Evolutionary conservation across 2,329 filamentous ascomycete species (phyloP), one percentile per base, ranked within the genome.

Genomic region (Daldinia sp.): DNA sequence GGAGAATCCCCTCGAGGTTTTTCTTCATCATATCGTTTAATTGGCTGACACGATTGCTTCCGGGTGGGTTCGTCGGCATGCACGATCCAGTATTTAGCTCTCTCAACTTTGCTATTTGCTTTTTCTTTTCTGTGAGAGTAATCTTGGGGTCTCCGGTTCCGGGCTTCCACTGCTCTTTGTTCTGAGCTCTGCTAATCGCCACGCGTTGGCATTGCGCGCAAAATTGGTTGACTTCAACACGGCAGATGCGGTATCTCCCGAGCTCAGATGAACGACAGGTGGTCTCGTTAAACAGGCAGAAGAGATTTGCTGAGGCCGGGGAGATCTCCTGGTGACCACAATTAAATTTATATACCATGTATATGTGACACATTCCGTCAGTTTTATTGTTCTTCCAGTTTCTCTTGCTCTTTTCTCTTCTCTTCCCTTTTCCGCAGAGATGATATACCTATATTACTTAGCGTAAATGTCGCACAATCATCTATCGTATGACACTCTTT

Each of bases 351-450:
- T 3, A 11, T 15, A 64, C n/a, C 10, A 15, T 2, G 13, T 25
- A 53, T 23, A 30, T 52, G 4, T 17, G n/a, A 23, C 64, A 67
- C 64, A 67, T 67, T 21, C n/a, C n/a, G n/a, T n/a, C n/a, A n/a
- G n/a, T n/a, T n/a, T n/a, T n/a, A n/a, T n/a, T n/a, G n/a, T n/a
- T n/a, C n/a, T n/a, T n/a, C n/a, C n/a, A n/a, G n/a, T n/a, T n/a
- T n/a, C n/a, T n/a, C 27, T 27, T 25, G 39, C 39, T 45, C n/a
- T 13, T 11, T 41, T 13, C 2, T 21, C 17, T 1, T 3, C 17
- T 21, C 5, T 9, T 35, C 2, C 15, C n/a, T 5, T 35, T 35
- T 15, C 32, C n/a, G n/a, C n/a, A n/a, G n/a, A n/a, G n/a, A n/a
- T n/a, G n/a, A n/a, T n/a, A n/a, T n/a, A n/a, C n/a, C n/a, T n/a